Percentiles rank a stretch among this genome's conserved stretches.
phyloP scores from a whole-genome alignment of 495 filamentous ascomycete species.

The Talaromyces liani region DNA sequence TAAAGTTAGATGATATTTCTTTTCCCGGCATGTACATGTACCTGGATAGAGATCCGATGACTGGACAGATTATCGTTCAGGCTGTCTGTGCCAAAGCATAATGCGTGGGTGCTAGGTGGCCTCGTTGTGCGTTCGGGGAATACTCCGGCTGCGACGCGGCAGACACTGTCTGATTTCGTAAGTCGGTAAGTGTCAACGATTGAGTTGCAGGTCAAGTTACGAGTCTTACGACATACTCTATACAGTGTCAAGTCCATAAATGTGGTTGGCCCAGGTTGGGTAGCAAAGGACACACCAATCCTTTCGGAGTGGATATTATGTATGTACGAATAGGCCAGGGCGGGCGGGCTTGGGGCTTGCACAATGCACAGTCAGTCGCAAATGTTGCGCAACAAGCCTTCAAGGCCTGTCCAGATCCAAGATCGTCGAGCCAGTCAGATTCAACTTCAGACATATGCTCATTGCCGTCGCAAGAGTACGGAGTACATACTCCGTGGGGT shows the following conservation, averaged over 20 bases:
- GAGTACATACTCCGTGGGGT: not conserved
- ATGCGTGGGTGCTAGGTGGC: not conserved
- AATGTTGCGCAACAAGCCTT: not conserved
- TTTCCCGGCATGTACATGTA: not conserved
- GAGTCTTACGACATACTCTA: not conserved
- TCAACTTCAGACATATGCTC: not conserved
- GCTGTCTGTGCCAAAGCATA: not conserved
- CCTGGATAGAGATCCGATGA: not conserved
- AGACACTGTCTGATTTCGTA: not conserved
- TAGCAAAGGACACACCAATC: not conserved
- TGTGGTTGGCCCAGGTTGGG: not conserved
- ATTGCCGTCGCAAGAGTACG: not conserved
- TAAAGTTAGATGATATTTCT: not conserved
- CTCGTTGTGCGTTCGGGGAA: not conserved
- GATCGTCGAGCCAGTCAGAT: conserved; percentile 2
- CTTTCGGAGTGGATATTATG: not conserved
- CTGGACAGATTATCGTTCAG: not conserved
- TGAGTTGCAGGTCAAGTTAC: not conserved
- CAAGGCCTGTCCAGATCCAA: not conserved
- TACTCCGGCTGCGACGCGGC: not conserved
- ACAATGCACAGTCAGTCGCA: not conserved
- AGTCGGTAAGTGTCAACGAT: not conserved
- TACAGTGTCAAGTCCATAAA: not conserved
- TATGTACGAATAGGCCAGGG: not conserved
- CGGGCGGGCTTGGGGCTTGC: not conserved